Base-by-base conservation (phyloP, 2,329 filamentous ascomycete species). In the Hypoxylon sp. region DNA sequence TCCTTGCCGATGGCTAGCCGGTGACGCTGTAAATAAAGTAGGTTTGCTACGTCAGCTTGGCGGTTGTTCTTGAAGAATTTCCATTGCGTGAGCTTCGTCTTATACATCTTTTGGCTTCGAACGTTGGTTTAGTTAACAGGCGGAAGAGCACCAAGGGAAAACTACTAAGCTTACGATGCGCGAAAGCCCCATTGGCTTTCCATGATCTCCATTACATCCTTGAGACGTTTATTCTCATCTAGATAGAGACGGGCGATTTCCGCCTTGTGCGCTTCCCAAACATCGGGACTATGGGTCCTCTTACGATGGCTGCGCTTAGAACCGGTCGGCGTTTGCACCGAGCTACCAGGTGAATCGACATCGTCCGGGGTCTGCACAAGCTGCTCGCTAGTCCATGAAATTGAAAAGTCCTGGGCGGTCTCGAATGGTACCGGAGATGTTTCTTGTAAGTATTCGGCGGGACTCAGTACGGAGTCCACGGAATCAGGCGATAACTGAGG, bases 41-140 rank as follows among this genome's bases (percentile, higher is more conserved):
- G 61, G 41, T 75, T 75, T 45, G 74, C 75, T 19, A 77, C 74
- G 46, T 77, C 75, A 49, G 67, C 62, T 46, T 72, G 72, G 45
- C 75, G 74, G 59, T 77, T 77, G 60, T 77, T 77, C 70, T 77
- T 77, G 67, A 76, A 77, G 65, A 76, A 74, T 48, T 75, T 75
- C 75, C 75, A 77, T 43, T 75, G 74, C 43, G 72, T 75, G 50
- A 77, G 71, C 56, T 77, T 76, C 55, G 74, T 77, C 71, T 77
- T 77, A 63, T 77, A 77, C 75, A 76, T 76, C 66, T 77, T 77
- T 34, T 67, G 71, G 17, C 75, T 76, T 70, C 57, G 50, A 45
- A 56, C 13, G 61, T 53, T 48, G 41, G 45, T 51, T 69, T 67
- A 63, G 70, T 63, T 63, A 60, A 65, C 55, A 46, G 46, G 43